Evolutionary conservation across 176 grass and related monocot genomes (phyloP).

Genomic region (Paspalum vaginatum): DNA sequence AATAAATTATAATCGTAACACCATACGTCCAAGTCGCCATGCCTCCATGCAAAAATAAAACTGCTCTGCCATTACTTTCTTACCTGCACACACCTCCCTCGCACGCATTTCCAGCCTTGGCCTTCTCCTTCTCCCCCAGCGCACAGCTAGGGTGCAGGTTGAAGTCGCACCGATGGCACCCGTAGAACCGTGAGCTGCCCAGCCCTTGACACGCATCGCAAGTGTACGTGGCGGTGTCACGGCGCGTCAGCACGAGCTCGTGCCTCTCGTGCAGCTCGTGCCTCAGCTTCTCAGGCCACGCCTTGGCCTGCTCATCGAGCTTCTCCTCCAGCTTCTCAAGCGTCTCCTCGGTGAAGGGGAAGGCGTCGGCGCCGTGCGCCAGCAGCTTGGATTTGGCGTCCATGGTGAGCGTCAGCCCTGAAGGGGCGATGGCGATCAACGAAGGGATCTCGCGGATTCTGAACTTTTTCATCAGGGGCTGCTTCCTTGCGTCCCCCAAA

Average conservation of each 20-base stretch:
- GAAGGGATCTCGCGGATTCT: slow-evolving; percentile 61
- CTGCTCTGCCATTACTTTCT: too few relatives aligned
- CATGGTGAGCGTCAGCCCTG: slow-evolving; percentile 55
- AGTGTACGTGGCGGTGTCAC: background rate
- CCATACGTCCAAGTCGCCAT: too few relatives aligned
- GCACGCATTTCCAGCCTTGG: slow-evolving; percentile 50
- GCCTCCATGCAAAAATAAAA: too few relatives aligned
- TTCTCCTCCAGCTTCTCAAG: slow-evolving; percentile 56
- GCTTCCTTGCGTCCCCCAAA: slow-evolving; percentile 67
- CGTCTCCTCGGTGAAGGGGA: slow-evolving; percentile 75
- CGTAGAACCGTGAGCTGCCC: slow-evolving; percentile 52
- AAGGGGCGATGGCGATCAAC: slow-evolving; percentile 70
- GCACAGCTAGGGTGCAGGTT: slow-evolving; percentile 71
- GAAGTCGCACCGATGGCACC: slow-evolving; percentile 59
- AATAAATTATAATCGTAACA: too few relatives aligned
- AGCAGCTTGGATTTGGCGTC: slow-evolving; percentile 50
- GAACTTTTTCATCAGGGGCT: slow-evolving; percentile 46
- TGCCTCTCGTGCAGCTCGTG: slow-evolving; percentile 70
- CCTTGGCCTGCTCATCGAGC: slow-evolving; percentile 55
- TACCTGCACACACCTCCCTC: slow-evolving; percentile 54
- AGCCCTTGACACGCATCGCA: slow-evolving; percentile 53
- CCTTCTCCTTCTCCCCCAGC: slow-evolving; percentile 33
- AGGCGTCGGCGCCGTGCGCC: slow-evolving; percentile 66
- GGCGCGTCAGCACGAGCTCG: slow-evolving; percentile 59
- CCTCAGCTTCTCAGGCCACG: slow-evolving; percentile 74